phyloP scores from a whole-genome alignment of 495 filamentous ascomycete genomes.

The Amorphotheca resinae region DNA sequence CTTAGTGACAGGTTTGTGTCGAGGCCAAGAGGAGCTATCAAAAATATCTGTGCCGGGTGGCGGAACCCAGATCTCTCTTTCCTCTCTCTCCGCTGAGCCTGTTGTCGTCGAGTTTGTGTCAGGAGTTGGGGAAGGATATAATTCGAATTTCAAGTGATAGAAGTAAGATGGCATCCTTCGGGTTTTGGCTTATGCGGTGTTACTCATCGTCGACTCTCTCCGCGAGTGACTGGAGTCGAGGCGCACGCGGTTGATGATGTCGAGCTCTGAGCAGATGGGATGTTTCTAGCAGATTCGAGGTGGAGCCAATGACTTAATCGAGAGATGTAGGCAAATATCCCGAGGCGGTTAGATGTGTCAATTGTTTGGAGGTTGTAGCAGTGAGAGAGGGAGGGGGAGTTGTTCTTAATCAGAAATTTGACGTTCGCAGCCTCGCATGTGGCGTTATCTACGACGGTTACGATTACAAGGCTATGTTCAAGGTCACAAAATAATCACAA shows the following conservation, averaged over 20 bases:
- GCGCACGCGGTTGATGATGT: slow-evolving; percentile 19
- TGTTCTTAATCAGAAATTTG: slow-evolving; percentile 30
- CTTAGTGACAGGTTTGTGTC: slow-evolving; percentile 19
- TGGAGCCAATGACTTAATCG: slow-evolving; percentile 16
- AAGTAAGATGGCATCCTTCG: slow-evolving; percentile 43
- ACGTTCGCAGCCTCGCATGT: slow-evolving; percentile 61
- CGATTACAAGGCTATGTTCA: too few species aligned
- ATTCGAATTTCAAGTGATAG: slow-evolving; percentile 83
- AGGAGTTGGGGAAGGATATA: slow-evolving; percentile 41
- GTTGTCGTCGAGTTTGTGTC: not conserved
- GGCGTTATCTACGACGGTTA: too few species aligned
- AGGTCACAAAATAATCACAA: too few species aligned
- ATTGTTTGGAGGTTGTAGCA: not conserved
- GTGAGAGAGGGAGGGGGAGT: not conserved
- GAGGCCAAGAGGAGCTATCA: slow-evolving; percentile 25
- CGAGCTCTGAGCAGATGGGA: not conserved
- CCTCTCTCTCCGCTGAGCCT: slow-evolving; percentile 3
- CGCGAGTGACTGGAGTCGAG: slow-evolving; percentile 23
- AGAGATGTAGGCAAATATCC: not conserved
- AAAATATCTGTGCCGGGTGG: slow-evolving; percentile 36
- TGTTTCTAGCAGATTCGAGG: slow-evolving; percentile 19
- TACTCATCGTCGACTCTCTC: not conserved
- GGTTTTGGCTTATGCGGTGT: not conserved
- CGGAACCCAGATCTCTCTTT: slow-evolving; percentile 25
- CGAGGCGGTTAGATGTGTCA: not conserved